A percentile compares a stretch with the other conserved stretches of the same genome.
phyloP scores from a whole-genome alignment of 257 asterid genomes.

The Solanum pennellii region DNA sequence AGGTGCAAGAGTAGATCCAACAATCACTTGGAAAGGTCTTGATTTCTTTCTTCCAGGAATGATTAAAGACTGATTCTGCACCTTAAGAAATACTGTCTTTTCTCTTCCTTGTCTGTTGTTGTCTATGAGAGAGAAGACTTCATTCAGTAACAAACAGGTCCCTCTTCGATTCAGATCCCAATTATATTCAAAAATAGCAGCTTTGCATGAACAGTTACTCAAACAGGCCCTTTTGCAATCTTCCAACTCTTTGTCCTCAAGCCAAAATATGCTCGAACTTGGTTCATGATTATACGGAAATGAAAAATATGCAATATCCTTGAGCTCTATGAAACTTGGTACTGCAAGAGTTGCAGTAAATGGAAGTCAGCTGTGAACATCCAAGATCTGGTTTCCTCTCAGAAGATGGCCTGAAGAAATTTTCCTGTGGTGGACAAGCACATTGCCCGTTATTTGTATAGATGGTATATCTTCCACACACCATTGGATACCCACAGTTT shows the following conservation, averaged over 20 bases:
- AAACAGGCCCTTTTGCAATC: neutral
- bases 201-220: neutral
- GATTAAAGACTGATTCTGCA: neutral
- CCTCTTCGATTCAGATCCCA: neutral
- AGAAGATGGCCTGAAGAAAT: neutral
- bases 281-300: neutral
- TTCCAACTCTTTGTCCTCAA: neutral
- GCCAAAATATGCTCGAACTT: neutral
- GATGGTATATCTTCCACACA: neutral
- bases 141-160: neutral
- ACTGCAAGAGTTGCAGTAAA: neutral
- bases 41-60: neutral
- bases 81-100: neutral
- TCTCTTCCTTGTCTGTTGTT: too few relatives aligned
- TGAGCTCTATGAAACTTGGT: neutral
- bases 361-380: neutral
- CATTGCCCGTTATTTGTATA: neutral
- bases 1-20: neutral
- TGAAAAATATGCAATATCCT: neutral
- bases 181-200: neutral
- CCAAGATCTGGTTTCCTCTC: neutral
- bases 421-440: neutral
- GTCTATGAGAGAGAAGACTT: neutral
- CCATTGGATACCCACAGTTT: neutral
- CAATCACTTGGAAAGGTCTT: neutral